Base-by-base conservation (phyloP, 768 basidiomycete genomes). In the Collybia nuda region DNA sequence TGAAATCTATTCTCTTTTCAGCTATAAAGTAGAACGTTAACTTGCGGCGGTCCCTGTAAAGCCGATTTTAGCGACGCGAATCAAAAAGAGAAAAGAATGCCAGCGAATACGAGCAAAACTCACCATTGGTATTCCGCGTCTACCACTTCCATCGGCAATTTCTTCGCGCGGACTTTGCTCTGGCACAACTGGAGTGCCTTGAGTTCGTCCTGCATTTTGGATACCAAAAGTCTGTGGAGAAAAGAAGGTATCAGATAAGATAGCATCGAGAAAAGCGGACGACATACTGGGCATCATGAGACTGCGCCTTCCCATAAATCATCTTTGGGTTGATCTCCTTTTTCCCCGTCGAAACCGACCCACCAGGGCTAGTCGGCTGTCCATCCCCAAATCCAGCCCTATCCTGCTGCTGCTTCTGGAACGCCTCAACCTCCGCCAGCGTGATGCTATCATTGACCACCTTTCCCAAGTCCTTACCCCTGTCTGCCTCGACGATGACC, bases 61-160 rank as follows among this genome's bases (percentile, higher is more conserved):
- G 44, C 26, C 21, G 49, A 3, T 3, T 5, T 38, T 39, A 54
- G 19, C 6, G 37, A 18, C 28, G 24, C 22, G 18, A 49, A 29
- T 17, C 36, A 44, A 47, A 4, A 38, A n/a, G n/a, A n/a, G n/a
- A n/a, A n/a, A n/a, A n/a, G n/a, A n/a, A 48, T 2, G 22, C 42
- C 22, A 44, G 18, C 38, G 9, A 24, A 9, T 14, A 32, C 14
- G 49, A 40, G 1, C 12, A 32, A 21, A 21, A 72, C 88, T 23
- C 50, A 94, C 94, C 94, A 98, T 65, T 99, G 96, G 73, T 95
- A 99, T 70, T 98, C 96, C 26, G 95, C 96, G 68, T 98, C 96
- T 43, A 97, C 86, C 51, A 99, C 94, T 68, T 98, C 93, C 96
- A 99, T 99, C 15, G 94, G 94, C 63, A 98, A 72, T 65, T 93